These are phyloP conservation scores for Senecio squalidus DNA, from an alignment of 140 eudicot genomes.

Conservation along the genomic window DNA sequence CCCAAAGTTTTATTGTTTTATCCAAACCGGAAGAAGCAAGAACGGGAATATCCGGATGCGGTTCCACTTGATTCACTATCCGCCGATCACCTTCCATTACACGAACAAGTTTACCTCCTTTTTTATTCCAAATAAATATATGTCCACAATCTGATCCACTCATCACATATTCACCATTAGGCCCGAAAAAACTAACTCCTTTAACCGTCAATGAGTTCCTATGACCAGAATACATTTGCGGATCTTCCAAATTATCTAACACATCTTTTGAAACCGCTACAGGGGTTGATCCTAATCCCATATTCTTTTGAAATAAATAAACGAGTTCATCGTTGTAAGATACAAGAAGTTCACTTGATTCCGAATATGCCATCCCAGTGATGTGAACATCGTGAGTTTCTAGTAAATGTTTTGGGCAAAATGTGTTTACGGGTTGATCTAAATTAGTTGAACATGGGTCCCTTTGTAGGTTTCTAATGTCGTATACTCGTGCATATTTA, in stretches of 20 bases:
- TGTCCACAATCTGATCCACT: constrained; percentile 97
- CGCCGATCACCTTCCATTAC: constrained; percentile 71
- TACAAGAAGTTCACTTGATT: constrained; percentile 63
- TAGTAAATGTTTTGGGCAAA: constrained; percentile 65
- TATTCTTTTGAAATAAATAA: constrained; percentile 58
- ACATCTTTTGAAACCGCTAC: constrained; percentile 21
- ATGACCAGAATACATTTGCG: constrained; percentile 63
- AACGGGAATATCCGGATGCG: constrained; percentile 64
- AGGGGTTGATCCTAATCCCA: constrained; percentile 63
- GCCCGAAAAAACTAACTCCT: constrained; percentile 89
- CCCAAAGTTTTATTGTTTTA: constrained; percentile 70
- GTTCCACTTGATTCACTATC: constrained; percentile 64
- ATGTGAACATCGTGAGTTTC: constrained; percentile 47
- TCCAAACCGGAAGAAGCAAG: constrained; percentile 84
- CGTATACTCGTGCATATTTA: constrained; percentile 76
- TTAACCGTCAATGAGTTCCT: constrained; percentile 75
- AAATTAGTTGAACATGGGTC: constrained; percentile 29
- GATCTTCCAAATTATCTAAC: constrained; percentile 33
- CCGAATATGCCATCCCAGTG: constrained; percentile 70
- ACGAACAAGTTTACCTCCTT: constrained; percentile 55
- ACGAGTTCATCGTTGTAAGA: constrained; percentile 82
- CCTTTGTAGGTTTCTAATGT: constrained; percentile 48
- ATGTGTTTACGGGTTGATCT: constrained; percentile 53
- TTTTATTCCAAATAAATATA: constrained; percentile 83
- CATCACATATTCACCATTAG: constrained; percentile 61